These are phyloP conservation scores for Porpolomopsis calyptriformis DNA, from an alignment of 768 basidiomycete species.

Conservation along the genomic window DNA sequence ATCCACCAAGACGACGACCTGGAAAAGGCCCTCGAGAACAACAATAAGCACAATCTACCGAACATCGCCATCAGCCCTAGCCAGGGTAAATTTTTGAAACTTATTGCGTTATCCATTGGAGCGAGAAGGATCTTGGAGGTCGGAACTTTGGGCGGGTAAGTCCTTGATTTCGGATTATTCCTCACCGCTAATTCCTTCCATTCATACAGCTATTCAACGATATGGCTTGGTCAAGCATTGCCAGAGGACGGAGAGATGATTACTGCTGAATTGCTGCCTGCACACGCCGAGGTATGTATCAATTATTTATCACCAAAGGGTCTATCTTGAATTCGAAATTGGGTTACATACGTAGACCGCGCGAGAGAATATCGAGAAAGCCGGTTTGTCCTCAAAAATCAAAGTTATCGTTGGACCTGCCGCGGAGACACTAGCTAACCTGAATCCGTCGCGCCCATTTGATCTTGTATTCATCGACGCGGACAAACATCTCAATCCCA, in stretches of 20 bases:
- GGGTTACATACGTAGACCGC: conserved; percentile 30
- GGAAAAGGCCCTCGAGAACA: conserved; percentile 31
- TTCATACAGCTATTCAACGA: conserved; percentile 36
- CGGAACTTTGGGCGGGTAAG: conserved; percentile 56
- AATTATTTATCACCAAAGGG: not conserved
- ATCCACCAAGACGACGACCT: conserved; percentile 32
- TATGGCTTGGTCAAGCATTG: conserved; percentile 36
- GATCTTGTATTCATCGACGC: conserved; percentile 68
- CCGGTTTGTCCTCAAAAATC: conserved; percentile 40
- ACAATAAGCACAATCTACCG: conserved; percentile 35
- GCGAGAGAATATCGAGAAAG: conserved; percentile 41
- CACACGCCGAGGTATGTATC: conserved; percentile 33
- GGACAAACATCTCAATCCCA: conserved; percentile 45
- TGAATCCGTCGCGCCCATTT: conserved; percentile 41
- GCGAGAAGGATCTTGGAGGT: conserved; percentile 55
- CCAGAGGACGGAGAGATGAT: conserved; percentile 40
- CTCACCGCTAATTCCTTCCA: conserved; percentile 10
- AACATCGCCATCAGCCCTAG: conserved; percentile 41
- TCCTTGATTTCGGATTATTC: not conserved
- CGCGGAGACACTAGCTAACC: conserved; percentile 34
- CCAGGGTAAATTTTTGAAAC: conserved; percentile 48
- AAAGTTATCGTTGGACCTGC: conserved; percentile 44
- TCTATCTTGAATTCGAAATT: not conserved
- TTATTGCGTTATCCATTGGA: conserved; percentile 38
- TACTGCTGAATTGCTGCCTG: conserved; percentile 36